A percentile compares a stretch with the other conserved stretches of the same genome.
Evolutionary conservation across 495 filamentous ascomycete genomes (phyloP).

Genomic region (Penicillium alfredii): DNA sequence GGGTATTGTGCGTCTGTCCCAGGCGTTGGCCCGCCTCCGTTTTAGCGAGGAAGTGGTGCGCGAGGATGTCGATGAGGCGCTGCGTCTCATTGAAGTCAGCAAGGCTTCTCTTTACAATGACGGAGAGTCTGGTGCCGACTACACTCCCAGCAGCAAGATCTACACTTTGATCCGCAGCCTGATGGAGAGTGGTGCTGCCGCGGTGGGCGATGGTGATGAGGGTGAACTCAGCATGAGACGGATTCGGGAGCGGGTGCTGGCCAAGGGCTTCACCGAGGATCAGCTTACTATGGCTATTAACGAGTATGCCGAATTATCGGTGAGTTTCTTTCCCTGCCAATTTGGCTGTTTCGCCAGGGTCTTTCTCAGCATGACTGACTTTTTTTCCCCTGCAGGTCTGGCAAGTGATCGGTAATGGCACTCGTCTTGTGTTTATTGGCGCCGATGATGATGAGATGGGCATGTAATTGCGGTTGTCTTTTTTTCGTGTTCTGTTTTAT

Average conservation of each 20-base stretch:
- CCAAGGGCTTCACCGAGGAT: constrained; percentile 94
- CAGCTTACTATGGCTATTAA: constrained; percentile 80
- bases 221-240: constrained; percentile 80
- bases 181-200: constrained; percentile 74
- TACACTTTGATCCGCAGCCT: constrained; percentile 87
- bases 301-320: constrained; percentile 82
- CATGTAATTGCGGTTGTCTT: constrained; percentile 19
- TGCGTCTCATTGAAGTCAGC: constrained; percentile 83
- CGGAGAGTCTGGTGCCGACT: constrained; percentile 52
- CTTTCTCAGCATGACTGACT: constrained; percentile 13
- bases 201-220: constrained; percentile 59
- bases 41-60: constrained; percentile 77
- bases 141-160: constrained; percentile 82
- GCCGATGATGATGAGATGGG: constrained; percentile 54
- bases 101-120: constrained; percentile 79
- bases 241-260: constrained; percentile 83
- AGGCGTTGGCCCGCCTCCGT: constrained; percentile 89
- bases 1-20: constrained; percentile 85
- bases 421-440: constrained; percentile 76
- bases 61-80: constrained; percentile 92
- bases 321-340: constrained; percentile 54
- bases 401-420: constrained; percentile 87
- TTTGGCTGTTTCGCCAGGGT: constrained; percentile 1
- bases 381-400: constrained; percentile 61
- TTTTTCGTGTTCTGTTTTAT: constrained; percentile 8